Evolutionary conservation across 805 yeast genomes (phyloP), one percentile per base, ranked within the genome.

Genomic region (Pichia heedii): DNA sequence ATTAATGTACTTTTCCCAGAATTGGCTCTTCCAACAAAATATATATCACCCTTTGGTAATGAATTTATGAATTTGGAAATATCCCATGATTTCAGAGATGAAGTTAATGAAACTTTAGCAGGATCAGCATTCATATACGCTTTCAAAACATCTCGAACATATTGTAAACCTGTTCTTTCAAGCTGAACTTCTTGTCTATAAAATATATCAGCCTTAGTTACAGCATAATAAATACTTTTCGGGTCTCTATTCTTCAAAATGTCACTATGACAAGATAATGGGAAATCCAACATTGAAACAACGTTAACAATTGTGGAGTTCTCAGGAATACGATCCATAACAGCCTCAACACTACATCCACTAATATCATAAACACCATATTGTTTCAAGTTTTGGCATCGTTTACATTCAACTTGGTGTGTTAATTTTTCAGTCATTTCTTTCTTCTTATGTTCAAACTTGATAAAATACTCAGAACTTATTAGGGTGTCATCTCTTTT

Each of bases 241-340:
- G 69, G 61, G 4, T 63, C 51, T 26, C 70, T 52, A 36, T 56
- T 58, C 33, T 65, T 53, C 22, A 66, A 53, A 9, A 75, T 60
- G 3, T 54, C 50, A 8, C 55, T 52, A 45, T 71, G 63, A 3
- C 80, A 53, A 7, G 80, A 70, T 34, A 81, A 62, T 1, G 96
- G 96, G 55, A 85, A 84, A 50, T 85, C 95, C 13, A 71, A 58
- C 1, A 83, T 77, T 30, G 83, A 79, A 10, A 81, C 65, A 1
- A 84, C 76, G 54, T 82, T 79, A 3, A 81, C 70, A 1, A 82
- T 51, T 9, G 69, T 68, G 4, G 76, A 71, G 27, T 60, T 51
- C 4, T 52, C 54, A 3, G 79, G 86, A 20, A 74, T 63, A 3
- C 49, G 45, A 5, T 52, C 50, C 44, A 67, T 41, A 2, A 71